Evolutionary conservation across 2,329 filamentous ascomycete species (phyloP), one percentile per base, ranked within the genome.

Genomic region (Mycosphaerella arachidis): DNA sequence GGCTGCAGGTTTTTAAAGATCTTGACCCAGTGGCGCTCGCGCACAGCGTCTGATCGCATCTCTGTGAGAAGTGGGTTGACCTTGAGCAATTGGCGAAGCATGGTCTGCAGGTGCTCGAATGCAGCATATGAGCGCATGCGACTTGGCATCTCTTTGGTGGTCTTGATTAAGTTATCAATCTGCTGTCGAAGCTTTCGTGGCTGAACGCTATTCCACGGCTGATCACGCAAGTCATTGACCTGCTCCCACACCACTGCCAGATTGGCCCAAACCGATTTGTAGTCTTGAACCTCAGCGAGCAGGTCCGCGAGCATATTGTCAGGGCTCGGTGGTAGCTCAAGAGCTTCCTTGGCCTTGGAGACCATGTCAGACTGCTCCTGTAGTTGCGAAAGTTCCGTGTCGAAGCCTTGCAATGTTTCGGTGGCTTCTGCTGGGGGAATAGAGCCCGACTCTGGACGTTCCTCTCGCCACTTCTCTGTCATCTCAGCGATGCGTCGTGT

Each of bases 101-200:
- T 90, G 64, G 86, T 91, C 73, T 99, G 95, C 43, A 99, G 92
- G 71, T 99, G 93, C 75, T 99, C 95, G 73, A 99, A 99, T n/a
- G 95, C 95, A 68, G 95, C 93, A 75, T 99, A 99, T 72, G 99
- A 95, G 62, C 95, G 88, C 93, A 99, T 97, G 61, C 94, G 88
- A 76, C 92, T 96, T 0, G 95, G 94, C 94, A 99, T 97, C 64
- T 97, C 93, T 78, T 96, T 97, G 37, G 92, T 97, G 84, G 96
- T 96, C 80, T 96, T 96, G 74, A 97, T 91, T 56, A 97, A 83
- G 52, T 89, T 88, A 71, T 99, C 93, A 54, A 99, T 87, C 63
- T 91, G 90, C 68, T 90, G 85, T 40, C 94, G 86, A 60, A 99
- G 86, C 77, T 97, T 99, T 64, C 94, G 86, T 8, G 95, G 93